These are phyloP conservation scores for Fusarium denticulatum DNA, from an alignment of 2,329 filamentous ascomycete genomes.

Conservation along the genomic window DNA sequence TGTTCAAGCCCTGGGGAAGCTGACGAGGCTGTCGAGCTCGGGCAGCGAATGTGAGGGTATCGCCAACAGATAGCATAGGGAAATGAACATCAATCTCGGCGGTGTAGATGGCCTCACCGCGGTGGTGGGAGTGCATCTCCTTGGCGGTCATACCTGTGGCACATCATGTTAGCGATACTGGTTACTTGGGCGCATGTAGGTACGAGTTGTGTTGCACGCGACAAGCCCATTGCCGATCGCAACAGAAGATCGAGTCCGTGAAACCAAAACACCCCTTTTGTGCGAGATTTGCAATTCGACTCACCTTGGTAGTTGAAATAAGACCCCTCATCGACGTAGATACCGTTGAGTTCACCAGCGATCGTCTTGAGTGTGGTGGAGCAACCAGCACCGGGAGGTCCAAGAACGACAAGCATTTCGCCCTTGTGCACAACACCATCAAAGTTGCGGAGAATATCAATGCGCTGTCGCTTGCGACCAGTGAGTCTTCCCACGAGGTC, in stretches of 20 bases:
- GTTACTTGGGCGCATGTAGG: background rate
- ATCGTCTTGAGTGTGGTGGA: conserved; percentile 88
- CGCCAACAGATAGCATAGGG: conserved; percentile 78
- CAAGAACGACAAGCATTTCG: conserved; percentile 80
- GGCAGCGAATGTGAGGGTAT: conserved; percentile 82
- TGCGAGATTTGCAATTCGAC: conserved; percentile 14
- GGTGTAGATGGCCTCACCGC: conserved; percentile 88
- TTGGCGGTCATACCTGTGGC: conserved; percentile 68
- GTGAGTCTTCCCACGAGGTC: conserved; percentile 61
- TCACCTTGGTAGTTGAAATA: conserved; percentile 85
- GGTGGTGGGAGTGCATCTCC: conserved; percentile 81
- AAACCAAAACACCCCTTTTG: background rate
- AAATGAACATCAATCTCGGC: conserved; percentile 87
- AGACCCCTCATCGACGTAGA: conserved; percentile 74
- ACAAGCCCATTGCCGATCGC: conserved; percentile 4
- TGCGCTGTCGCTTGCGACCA: conserved; percentile 62
- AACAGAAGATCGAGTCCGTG: conserved; percentile 4
- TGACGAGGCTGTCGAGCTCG: conserved; percentile 72
- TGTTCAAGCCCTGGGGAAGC: conserved; percentile 67
- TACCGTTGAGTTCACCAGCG: conserved; percentile 83
- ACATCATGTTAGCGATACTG: conserved; percentile 24
- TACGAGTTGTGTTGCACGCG: conserved; percentile 13
- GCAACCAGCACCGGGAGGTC: conserved; percentile 78
- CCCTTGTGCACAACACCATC: conserved; percentile 75
- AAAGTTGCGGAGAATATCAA: conserved; percentile 74